Evolutionary conservation across 306 rosid genomes (phyloP), one percentile per base, ranked within the genome.

Genomic region (Rosa chinensis): DNA sequence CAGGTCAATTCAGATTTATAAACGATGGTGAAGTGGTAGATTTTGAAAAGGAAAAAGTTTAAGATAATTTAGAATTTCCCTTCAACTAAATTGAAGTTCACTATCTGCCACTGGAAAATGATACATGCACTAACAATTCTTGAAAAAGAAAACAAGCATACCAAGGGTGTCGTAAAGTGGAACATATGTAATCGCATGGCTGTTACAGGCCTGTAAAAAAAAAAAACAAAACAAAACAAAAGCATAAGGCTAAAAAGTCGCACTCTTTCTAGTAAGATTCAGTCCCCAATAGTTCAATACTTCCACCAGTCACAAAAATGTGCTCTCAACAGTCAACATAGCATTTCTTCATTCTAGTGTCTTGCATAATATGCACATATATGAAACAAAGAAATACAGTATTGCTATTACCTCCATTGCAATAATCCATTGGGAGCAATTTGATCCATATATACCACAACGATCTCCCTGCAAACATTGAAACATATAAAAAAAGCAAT

Each of bases 141-240:
- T 16, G 10, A 37, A 12, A 77, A 84, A 44, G 25, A 80, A 53
- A 52, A 32, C 0, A 32, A 32, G 37, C 86, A 61, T 87, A 91
- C 97, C 98, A 20, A 93, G 95, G n/a, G 97, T 90, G 82, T 93
- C 98, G 84, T 93, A 93, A 10, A 93, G 75, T 6, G 97, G 98
- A 64, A 93, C 97, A 79, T 89, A 91, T 69, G 91, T 84, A 80
- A 93, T 86, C 73, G 89, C 90, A 56, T 82, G 83, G 85, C 98
- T 71, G 72, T 84, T 90, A 84, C 97, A 93, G 62, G 98, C 98
- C 99, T 93, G 84, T 79, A 32, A 84, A 25, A 25, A 25, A 25
- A 25, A 25, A 25, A 25, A 83, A 42, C 47, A 77, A 68, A 61
- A n/a, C n/a, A 74, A 56, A 25, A 40, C 5, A 45, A 0, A 4